phyloP scores from a whole-genome alignment of 345 rosid species.

The Aegle marmelos region DNA sequence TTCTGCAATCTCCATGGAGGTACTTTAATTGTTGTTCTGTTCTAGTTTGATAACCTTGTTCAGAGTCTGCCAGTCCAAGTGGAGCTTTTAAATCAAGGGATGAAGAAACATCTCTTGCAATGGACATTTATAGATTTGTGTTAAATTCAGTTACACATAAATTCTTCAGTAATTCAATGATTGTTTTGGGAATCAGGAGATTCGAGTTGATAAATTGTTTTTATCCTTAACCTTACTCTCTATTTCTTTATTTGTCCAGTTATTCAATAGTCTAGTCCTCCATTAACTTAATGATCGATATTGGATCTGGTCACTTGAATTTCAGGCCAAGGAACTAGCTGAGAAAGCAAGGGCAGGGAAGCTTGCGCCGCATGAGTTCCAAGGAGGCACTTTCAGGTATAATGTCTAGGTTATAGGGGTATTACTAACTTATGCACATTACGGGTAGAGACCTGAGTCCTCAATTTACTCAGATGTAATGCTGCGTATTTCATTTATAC shows the following conservation, averaged over 20 bases:
- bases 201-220: slow-evolving; percentile 5
- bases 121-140: neutral
- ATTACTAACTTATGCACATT: neutral
- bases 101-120: neutral
- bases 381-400: slow-evolving; percentile 98
- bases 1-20: slow-evolving; percentile 83
- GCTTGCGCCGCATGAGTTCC: slow-evolving; percentile 87
- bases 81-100: neutral
- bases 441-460: neutral
- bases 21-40: slow-evolving; percentile 21
- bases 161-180: neutral
- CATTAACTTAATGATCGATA: too few relatives aligned
- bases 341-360: slow-evolving; percentile 91
- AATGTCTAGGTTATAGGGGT: neutral
- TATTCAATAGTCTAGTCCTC: neutral
- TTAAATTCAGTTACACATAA: neutral
- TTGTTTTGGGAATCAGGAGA: neutral
- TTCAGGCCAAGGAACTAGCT: slow-evolving; percentile 90
- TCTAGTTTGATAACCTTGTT: neutral
- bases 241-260: neutral
- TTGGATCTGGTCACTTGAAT: neutral
- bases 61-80: neutral
- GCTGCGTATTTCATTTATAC: neutral
- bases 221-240: neutral
- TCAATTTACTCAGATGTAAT: neutral